phyloP scores from a whole-genome alignment of 805 yeast genomes.

The Kluyveromyces dobzhanskii region DNA sequence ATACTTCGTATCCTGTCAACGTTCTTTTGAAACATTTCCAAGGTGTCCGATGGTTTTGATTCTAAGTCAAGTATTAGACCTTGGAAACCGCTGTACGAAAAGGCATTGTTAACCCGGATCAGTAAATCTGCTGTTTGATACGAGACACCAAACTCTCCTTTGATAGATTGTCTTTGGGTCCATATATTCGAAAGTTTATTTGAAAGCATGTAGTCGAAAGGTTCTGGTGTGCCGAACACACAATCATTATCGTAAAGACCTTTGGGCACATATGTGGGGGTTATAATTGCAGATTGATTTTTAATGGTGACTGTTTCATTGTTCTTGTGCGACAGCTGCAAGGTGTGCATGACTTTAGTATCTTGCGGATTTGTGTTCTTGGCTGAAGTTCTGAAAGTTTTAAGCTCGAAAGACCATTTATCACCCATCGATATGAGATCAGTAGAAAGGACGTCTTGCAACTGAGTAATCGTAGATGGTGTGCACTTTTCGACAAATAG shows the following conservation, averaged over 20 bases:
- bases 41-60: constrained; percentile 9
- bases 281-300: constrained; percentile 19
- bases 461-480: constrained; percentile 23
- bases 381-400: constrained; percentile 20
- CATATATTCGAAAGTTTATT: constrained; percentile 26
- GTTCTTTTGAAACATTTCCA: constrained; percentile 12
- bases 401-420: constrained; percentile 26
- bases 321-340: constrained; percentile 20
- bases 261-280: constrained; percentile 11
- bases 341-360: constrained; percentile 23
- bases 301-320: constrained; percentile 20
- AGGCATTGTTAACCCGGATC: constrained; percentile 23
- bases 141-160: constrained; percentile 28
- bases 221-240: constrained; percentile 17
- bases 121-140: constrained; percentile 16
- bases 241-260: constrained; percentile 16
- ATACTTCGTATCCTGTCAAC: constrained; percentile 12
- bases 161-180: constrained; percentile 25
- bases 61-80: constrained; percentile 24
- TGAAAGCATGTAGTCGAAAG: constrained; percentile 19
- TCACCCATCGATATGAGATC: constrained; percentile 17
- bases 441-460: constrained; percentile 24
- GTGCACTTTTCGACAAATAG: constrained; percentile 27
- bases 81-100: constrained; percentile 27
- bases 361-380: constrained; percentile 14